Conservation (phyloP, 345 rosid species). For the Rhizophora apiculata region DNA sequence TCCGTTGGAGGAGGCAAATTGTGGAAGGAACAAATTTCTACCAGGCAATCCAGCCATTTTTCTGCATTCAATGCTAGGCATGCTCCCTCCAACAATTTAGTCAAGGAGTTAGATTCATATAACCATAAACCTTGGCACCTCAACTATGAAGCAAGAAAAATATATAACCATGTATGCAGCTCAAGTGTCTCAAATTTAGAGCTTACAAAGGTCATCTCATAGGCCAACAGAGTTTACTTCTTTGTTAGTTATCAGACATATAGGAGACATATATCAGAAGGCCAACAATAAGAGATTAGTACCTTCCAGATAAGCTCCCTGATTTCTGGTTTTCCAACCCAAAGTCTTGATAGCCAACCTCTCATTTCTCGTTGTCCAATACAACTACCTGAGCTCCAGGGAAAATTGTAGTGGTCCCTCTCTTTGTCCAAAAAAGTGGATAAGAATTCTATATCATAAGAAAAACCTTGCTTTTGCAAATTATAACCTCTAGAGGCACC, state of each 20-base stretch:
- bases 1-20: constrained; percentile 54
- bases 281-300: neutral
- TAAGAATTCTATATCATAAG: constrained; percentile 67
- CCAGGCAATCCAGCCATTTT: constrained; percentile 75
- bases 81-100: constrained; percentile 62
- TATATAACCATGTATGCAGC: neutral
- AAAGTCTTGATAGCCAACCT: constrained; percentile 79
- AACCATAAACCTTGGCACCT: constrained; percentile 1
- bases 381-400: constrained; percentile 83
- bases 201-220: neutral
- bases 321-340: constrained; percentile 73
- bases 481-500: constrained; percentile 37
- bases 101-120: constrained; percentile 3
- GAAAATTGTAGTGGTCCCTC: constrained; percentile 80
- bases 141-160: constrained; percentile 3
- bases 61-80: constrained; percentile 81
- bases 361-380: constrained; percentile 97
- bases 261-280: constrained; percentile 1
- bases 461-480: constrained; percentile 57
- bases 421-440: constrained; percentile 67
- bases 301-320: constrained; percentile 94
- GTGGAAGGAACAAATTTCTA: constrained; percentile 65
- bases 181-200: neutral
- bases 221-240: neutral
- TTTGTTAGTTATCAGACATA: neutral